Evolutionary conservation across 2,329 filamentous ascomycete genomes (phyloP).

Genomic region (Simplicillium sp.): DNA sequence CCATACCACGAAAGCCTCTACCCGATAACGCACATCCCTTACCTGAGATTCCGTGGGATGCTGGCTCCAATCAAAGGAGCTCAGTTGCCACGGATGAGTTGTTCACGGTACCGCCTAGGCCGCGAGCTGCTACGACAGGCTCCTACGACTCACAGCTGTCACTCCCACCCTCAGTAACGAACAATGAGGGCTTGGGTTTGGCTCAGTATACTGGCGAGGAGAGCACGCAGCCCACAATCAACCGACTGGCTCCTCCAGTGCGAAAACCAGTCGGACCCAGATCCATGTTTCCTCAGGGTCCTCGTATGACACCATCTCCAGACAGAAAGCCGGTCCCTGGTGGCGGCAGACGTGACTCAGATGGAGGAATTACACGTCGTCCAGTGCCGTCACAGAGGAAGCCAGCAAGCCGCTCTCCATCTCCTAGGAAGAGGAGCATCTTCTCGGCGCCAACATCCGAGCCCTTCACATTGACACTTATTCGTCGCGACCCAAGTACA

Average conservation of each 20-base stretch:
- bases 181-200: background rate
- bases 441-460: constrained; percentile 20
- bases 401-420: constrained; percentile 20
- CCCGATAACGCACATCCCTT: constrained; percentile 21
- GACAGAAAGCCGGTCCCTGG: constrained; percentile 5
- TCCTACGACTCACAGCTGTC: background rate
- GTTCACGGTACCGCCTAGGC: background rate
- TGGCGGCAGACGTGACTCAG: background rate
- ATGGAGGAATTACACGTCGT: constrained; percentile 1
- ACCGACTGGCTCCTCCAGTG: constrained; percentile 5
- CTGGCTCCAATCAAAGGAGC: background rate
- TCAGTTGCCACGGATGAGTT: too few relatives aligned
- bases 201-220: background rate
- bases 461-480: constrained; percentile 51
- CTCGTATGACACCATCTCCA: background rate
- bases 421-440: constrained; percentile 23
- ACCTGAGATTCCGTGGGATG: constrained; percentile 3
- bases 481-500: constrained; percentile 62
- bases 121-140: background rate
- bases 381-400: background rate
- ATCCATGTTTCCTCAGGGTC: constrained; percentile 4
- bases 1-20: constrained; percentile 45
- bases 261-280: constrained; percentile 20
- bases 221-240: too few relatives aligned
- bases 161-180: too few relatives aligned